Evolutionary conservation across 2,329 filamentous ascomycete genomes (phyloP).

Genomic region (Fusarium liriodendri): DNA sequence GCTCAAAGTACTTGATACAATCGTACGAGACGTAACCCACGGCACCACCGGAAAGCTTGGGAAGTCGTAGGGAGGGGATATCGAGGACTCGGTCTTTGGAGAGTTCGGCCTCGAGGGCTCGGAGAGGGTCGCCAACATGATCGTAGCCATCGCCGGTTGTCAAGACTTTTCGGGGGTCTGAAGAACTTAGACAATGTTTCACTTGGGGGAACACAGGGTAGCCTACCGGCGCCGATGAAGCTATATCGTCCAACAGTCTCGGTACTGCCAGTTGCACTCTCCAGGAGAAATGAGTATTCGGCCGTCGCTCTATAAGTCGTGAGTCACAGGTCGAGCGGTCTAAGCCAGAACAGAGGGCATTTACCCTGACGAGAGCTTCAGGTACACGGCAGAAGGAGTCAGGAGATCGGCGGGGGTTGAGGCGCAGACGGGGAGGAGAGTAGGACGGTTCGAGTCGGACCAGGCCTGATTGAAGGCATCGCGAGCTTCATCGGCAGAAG

Average conservation of each 20-base stretch:
- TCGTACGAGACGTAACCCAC: slow-evolving; percentile 98
- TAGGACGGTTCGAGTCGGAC: slow-evolving; percentile 57
- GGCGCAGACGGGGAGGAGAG: slow-evolving; percentile 84
- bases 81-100: slow-evolving; percentile 81
- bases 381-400: slow-evolving; percentile 93
- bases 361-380: slow-evolving; percentile 72
- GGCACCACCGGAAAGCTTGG: slow-evolving; percentile 89
- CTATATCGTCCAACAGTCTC: slow-evolving; percentile 95
- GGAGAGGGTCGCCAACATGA: slow-evolving; percentile 84
- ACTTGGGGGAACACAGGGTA: not conserved
- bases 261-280: slow-evolving; percentile 83
- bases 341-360: not conserved
- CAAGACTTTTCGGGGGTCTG: slow-evolving; percentile 79
- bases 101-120: slow-evolving; percentile 83
- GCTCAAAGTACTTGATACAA: slow-evolving; percentile 97
- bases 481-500: slow-evolving; percentile 43
- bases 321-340: slow-evolving; percentile 29
- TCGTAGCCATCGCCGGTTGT: slow-evolving; percentile 91
- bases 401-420: slow-evolving; percentile 92
- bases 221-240: slow-evolving; percentile 80
- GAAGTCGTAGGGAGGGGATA: slow-evolving; percentile 84
- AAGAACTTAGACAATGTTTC: slow-evolving; percentile 19
- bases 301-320: slow-evolving; percentile 55
- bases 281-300: slow-evolving; percentile 91
- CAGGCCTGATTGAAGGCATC: slow-evolving; percentile 41